phyloP scores from a whole-genome alignment of 2,329 filamentous ascomycete genomes.

The Lachnellula occidentalis region DNA sequence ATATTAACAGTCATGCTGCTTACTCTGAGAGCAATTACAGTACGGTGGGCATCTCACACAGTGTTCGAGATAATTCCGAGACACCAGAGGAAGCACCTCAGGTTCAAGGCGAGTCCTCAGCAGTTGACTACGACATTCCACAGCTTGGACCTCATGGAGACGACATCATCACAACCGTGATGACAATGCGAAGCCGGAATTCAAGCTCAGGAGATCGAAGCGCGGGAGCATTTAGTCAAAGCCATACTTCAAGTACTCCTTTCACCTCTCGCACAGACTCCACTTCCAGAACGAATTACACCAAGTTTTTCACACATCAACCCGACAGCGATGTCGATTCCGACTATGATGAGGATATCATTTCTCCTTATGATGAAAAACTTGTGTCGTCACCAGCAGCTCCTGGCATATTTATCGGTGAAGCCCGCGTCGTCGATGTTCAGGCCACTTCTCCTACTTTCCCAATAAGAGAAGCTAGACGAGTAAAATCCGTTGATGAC shows the following conservation, averaged over 20 bases:
- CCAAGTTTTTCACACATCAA: background rate
- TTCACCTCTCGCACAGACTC: background rate
- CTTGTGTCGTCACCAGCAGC: slow-evolving; percentile 12
- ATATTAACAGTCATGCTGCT: background rate
- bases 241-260: background rate
- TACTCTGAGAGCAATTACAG: background rate
- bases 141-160: slow-evolving; percentile 1
- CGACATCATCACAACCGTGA: slow-evolving; percentile 16
- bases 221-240: background rate
- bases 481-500: slow-evolving; percentile 17
- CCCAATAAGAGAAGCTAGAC: slow-evolving; percentile 7
- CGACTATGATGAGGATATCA: slow-evolving; percentile 11
- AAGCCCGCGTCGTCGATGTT: slow-evolving; percentile 29
- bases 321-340: slow-evolving; percentile 4
- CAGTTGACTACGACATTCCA: background rate
- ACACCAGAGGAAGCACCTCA: background rate
- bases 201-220: background rate
- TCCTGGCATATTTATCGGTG: slow-evolving; percentile 22
- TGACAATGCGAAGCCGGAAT: slow-evolving; percentile 14
- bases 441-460: slow-evolving; percentile 13
- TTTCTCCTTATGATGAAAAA: slow-evolving; percentile 9
- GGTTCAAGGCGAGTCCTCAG: background rate
- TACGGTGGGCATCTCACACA: background rate
- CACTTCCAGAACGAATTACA: background rate
- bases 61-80: background rate